Evolutionary conservation across 164 flowering plant species (phyloP), one percentile per base, ranked within the genome.

Genomic region (Macadamia tetraphylla): DNA sequence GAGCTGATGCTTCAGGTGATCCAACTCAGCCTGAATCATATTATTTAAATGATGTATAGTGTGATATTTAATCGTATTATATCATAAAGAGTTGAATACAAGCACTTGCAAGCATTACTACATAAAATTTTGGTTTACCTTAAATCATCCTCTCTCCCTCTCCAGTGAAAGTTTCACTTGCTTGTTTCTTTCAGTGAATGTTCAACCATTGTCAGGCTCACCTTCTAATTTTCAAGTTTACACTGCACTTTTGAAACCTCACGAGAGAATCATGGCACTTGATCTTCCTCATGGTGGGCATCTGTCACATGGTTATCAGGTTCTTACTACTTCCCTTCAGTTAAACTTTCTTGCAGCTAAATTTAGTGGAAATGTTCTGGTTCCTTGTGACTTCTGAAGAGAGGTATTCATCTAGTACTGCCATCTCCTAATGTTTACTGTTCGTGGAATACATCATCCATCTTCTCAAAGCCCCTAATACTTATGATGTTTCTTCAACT

Each of bases 241-340:
- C 75, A 92, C 98, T 78, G 99, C 97, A 44, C 71, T 95, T 58
- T 74, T 95, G 74, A 95, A 90, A 71, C 92, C 99, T 70, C 99
- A 95, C 77, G 99, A 95, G 0, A 89, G 99, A 81, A 95, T 92
- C 74, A 95, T 95, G 98, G 98, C 97, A 4, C 98, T 95, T 67
- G 99, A 90, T 83, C 97, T 92, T 81, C 99, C 99, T 72, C 99
- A 95, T 76, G 99, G 81, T 49, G 79, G 79, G 29, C 81, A 79
- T 71, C 79, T 79, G 74, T 92, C 98, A 56, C 97, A 92, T 76
- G 99, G 99, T 10, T 94, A 92, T 73, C 82, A 79, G 82, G 81
- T 76, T 62, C 63, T 35, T 74, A 48, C 30, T 13, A 40, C 49
- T 43, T 65, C 63, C 52, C 14, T 71, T 40, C n/a, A 9, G 53